Conservation (phyloP, 177 flowering plant species). For the Telopea speciosissima region DNA sequence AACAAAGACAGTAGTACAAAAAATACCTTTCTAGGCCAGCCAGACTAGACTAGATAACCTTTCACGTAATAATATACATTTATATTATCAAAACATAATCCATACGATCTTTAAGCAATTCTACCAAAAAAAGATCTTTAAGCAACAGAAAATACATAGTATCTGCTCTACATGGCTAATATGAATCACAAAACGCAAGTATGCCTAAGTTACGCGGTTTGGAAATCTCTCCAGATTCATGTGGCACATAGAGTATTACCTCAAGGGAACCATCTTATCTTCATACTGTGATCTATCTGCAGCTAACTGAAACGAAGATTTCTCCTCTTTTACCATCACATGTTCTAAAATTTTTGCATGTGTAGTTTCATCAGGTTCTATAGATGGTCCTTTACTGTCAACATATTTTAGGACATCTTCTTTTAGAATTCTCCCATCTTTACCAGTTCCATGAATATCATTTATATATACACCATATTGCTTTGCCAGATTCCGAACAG, state of each 20-base stretch:
- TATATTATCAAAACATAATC: too few species aligned
- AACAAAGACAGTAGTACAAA: too few species aligned
- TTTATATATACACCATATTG: conserved; percentile 56
- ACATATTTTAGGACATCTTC: conserved; percentile 74
- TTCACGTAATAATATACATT: too few species aligned
- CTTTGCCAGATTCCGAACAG: conserved; percentile 75
- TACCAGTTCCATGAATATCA: conserved; percentile 70
- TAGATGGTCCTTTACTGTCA: conserved; percentile 31
- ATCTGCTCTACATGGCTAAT: background rate
- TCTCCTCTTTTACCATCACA: conserved; percentile 20
- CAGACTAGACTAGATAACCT: too few species aligned
- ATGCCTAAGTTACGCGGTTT: background rate
- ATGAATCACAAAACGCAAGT: background rate
- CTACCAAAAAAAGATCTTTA: too few species aligned
- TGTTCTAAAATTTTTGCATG: conserved; percentile 19
- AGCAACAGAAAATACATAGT: too few species aligned
- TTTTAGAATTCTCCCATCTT: conserved; percentile 75
- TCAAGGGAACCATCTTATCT: conserved; percentile 53
- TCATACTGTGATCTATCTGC: conserved; percentile 25
- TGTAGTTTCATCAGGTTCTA: conserved; percentile 24
- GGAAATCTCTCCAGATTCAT: conserved; percentile 4
- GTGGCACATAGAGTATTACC: conserved; percentile 38
- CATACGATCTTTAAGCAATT: too few species aligned
- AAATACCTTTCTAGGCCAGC: too few species aligned
- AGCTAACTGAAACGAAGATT: conserved; percentile 12